phyloP scores from a whole-genome alignment of 257 asterid genomes.

The Mitragyna speciosa region DNA sequence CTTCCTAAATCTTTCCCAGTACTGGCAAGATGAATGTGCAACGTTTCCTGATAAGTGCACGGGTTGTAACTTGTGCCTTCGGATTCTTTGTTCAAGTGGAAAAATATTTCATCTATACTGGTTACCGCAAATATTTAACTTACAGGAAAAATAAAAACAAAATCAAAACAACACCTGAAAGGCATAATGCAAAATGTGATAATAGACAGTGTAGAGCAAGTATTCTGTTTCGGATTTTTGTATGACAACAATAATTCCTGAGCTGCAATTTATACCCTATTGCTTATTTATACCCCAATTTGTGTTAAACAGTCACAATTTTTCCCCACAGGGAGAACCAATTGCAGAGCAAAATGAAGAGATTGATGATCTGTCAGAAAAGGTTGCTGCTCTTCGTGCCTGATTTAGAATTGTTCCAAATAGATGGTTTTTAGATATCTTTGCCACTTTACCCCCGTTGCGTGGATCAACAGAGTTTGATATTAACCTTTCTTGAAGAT shows the following conservation, averaged over 20 bases:
- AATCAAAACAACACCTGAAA: neutral
- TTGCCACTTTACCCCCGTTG: slow-evolving; percentile 10
- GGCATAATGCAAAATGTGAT: too few relatives aligned
- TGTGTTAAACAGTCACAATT: neutral
- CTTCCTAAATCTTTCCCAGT: neutral
- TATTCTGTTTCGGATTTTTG: neutral
- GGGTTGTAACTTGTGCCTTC: neutral
- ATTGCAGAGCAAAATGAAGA: slow-evolving; percentile 39
- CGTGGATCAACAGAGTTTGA: slow-evolving; percentile 2
- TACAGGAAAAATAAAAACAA: too few relatives aligned
- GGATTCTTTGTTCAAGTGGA: neutral
- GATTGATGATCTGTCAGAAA: slow-evolving; percentile 33
- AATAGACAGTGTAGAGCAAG: neutral
- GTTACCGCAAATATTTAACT: neutral
- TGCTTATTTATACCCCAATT: neutral
- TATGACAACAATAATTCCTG: neutral
- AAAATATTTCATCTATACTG: neutral
- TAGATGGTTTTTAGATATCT: neutral
- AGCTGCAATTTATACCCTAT: neutral
- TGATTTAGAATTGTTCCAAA: slow-evolving; percentile 16
- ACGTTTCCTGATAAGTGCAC: neutral
- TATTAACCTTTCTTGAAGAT: slow-evolving; percentile 3
- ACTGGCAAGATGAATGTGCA: neutral
- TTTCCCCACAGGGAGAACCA: slow-evolving; percentile 31
- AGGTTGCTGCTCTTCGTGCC: slow-evolving; percentile 29